Base-by-base conservation (phyloP, 1,139 yeast species). In the Candida smagusa region DNA sequence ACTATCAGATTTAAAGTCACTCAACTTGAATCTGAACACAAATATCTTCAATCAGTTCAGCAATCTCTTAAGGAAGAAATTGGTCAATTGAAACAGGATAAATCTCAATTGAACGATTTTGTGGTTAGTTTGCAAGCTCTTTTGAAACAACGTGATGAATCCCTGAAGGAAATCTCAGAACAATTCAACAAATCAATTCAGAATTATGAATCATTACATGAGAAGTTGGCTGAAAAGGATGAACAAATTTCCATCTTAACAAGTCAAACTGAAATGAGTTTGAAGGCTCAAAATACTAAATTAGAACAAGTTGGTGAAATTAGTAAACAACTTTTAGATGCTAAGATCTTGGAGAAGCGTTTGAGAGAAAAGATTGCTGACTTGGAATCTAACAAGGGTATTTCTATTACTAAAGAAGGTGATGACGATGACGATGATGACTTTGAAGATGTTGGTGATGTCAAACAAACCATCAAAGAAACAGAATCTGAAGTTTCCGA, bases 261-360 rank as follows among this genome's bases (percentile, higher is more conserved):
- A 9, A 68, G 62, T 36, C 79, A 79, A 41, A 72, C 79, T 26
- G 84, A 78, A 38, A 59, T 74, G 41, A 83, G 83, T 19, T 58
- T 76, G 33, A 75, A 73, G 42, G 79, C 85, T 33, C 84, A 80
- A 50, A 87, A 84, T 51, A 68, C 76, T 12, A 81, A 82, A 54
- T 68, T 85, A 40, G 92, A 84, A 43, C 68, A 73, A 30, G 69
- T 83, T 22, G 65, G 65, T 31, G 85, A 83, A 42, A 54, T 79
- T 28, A 61, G 71, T 25, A 49, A 63, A 21, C 53, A 68, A 5
- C 64, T 75, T 16, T 54, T 81, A 39, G 61, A 63, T 4, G 52
- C 68, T 2, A 77, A 74, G 42, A 61, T 65, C 29, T 36, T 45
- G 21, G 53, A 63, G 12, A 65, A 54, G 9, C 47, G 49, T 8